A percentile compares a stretch with the other conserved stretches of the same genome.
Conservation (phyloP, 2,329 filamentous ascomycete genomes). For the Graphilbum sp. region DNA sequence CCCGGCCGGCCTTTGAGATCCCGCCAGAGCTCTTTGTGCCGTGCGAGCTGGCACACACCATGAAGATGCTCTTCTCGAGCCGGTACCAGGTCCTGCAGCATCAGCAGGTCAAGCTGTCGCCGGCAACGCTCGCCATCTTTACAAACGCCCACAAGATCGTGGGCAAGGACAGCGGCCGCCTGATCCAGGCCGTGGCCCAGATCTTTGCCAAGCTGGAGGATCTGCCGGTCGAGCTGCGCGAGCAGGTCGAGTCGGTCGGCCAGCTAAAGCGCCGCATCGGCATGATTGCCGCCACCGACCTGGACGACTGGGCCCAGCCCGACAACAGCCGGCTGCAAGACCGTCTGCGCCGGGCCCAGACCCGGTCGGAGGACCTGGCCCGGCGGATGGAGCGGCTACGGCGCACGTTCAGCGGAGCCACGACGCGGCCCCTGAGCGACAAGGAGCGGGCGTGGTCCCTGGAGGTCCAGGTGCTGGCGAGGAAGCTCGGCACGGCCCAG, state of each 20-base stretch:
- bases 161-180: slow-evolving; percentile 49
- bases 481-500: neutral
- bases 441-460: slow-evolving; percentile 39
- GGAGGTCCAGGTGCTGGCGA: slow-evolving; percentile 22
- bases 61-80: slow-evolving; percentile 35
- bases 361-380: slow-evolving; percentile 38
- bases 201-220: slow-evolving; percentile 56
- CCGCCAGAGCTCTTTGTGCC: slow-evolving; percentile 9
- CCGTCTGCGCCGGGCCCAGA: slow-evolving; percentile 36
- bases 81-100: slow-evolving; percentile 42
- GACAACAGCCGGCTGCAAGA: slow-evolving; percentile 41
- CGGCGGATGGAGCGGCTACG: slow-evolving; percentile 43
- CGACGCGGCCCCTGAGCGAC: slow-evolving; percentile 38
- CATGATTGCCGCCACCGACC: slow-evolving; percentile 43
- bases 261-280: slow-evolving; percentile 52
- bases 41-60: slow-evolving; percentile 24
- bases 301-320: slow-evolving; percentile 9
- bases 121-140: slow-evolving; percentile 54
- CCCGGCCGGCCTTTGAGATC: slow-evolving; percentile 14
- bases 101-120: slow-evolving; percentile 53
- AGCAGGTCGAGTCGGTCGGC: slow-evolving; percentile 50
- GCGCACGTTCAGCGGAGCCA: slow-evolving; percentile 29
- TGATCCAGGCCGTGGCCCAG: slow-evolving; percentile 55
- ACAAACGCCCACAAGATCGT: slow-evolving; percentile 58
- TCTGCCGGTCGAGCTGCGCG: slow-evolving; percentile 48